phyloP scores from a whole-genome alignment of 345 rosid species.

The Moricandia moricandioides region DNA sequence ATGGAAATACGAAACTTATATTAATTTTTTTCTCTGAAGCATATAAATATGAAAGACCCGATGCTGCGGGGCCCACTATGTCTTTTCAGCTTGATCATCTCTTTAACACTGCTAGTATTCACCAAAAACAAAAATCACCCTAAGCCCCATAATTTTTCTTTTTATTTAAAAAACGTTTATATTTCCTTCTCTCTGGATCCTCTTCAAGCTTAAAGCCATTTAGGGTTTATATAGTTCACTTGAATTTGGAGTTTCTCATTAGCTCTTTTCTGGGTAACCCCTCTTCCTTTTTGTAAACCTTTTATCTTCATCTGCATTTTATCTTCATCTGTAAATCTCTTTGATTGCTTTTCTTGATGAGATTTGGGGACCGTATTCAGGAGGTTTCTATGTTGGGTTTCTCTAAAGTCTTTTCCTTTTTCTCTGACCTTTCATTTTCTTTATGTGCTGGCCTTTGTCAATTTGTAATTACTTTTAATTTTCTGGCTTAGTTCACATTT shows the following conservation, averaged over 20 bases:
- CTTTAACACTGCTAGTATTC: background rate
- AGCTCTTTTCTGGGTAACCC: background rate
- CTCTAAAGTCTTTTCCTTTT: background rate
- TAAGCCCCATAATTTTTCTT: background rate
- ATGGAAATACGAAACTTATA: background rate
- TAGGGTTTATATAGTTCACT: background rate
- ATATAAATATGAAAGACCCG: background rate
- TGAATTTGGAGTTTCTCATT: background rate
- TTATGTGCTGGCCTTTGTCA: background rate
- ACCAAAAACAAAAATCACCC: background rate
- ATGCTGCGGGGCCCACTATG: background rate
- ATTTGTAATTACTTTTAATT: background rate
- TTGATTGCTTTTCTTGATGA: background rate
- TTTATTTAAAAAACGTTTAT: no score
- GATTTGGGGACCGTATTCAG: constrained; percentile 1
- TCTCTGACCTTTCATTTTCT: background rate
- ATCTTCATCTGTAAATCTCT: background rate
- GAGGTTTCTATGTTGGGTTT: background rate
- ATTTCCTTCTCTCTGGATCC: background rate
- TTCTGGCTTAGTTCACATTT: background rate
- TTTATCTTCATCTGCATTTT: background rate
- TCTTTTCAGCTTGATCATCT: background rate
- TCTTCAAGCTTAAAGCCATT: background rate
- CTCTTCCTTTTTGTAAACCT: background rate
- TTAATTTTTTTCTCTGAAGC: no score